These are phyloP conservation scores for Cercospora sp. DNA, from an alignment of 2,329 filamentous ascomycete genomes.

Conservation along the genomic window DNA sequence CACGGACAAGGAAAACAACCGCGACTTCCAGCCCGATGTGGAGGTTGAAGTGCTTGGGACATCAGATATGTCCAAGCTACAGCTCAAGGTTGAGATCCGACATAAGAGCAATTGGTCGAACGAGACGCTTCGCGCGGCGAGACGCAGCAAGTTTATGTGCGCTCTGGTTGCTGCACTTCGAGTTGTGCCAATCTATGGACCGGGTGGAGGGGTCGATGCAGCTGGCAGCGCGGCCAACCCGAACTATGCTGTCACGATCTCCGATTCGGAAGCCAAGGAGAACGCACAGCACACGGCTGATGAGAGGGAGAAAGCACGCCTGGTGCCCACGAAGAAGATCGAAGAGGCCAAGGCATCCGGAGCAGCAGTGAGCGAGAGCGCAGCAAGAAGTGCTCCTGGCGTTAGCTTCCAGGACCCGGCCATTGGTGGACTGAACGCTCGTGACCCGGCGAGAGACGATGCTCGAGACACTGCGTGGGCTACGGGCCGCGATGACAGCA, in stretches of 20 bases:
- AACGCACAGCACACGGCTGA: constrained; percentile 59
- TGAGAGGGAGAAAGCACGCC: constrained; percentile 52
- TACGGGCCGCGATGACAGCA: constrained; percentile 41
- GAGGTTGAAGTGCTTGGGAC: constrained; percentile 75
- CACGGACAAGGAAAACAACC: constrained; percentile 74
- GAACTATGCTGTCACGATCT: constrained; percentile 74
- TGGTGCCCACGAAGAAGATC: constrained; percentile 56
- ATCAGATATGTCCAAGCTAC: constrained; percentile 82
- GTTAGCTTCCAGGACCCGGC: constrained; percentile 31
- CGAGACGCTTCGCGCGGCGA: constrained; percentile 74
- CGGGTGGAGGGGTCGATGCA: constrained; percentile 68
- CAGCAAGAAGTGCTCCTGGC: constrained; percentile 13
- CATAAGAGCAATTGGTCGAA: constrained; percentile 72
- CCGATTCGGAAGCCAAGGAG: constrained; percentile 64
- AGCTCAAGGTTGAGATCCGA: constrained; percentile 77
- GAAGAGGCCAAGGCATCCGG: constrained; percentile 30
- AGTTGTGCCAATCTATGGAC: constrained; percentile 80
- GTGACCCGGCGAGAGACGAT: constrained; percentile 44
- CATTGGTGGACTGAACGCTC: constrained; percentile 47
- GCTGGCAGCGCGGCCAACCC: constrained; percentile 69
- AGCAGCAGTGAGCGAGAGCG: constrained; percentile 19
- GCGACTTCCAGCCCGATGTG: constrained; percentile 87
- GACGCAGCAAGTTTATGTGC: constrained; percentile 95
- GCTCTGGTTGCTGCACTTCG: constrained; percentile 82
- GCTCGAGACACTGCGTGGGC: constrained; percentile 46